Percentiles rank a stretch among this genome's conserved stretches.
phyloP scores from a whole-genome alignment of 2,329 filamentous ascomycete species.

The Aspergillus texensis region DNA sequence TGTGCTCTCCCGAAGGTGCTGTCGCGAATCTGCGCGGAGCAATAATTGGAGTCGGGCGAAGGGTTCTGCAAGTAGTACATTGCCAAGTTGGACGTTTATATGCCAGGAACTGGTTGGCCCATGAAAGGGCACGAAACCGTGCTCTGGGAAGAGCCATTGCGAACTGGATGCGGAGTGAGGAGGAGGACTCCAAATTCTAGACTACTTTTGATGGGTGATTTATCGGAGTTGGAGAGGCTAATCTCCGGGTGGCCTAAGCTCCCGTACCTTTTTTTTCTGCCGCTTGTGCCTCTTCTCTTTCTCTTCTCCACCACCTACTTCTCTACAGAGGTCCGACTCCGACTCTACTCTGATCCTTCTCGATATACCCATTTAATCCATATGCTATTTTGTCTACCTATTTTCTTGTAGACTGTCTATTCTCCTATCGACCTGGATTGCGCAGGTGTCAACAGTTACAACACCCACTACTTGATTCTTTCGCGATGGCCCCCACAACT shows the following conservation, averaged over 20 bases:
- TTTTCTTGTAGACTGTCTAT: neutral
- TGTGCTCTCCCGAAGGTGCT: constrained; percentile 25
- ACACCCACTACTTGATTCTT: neutral
- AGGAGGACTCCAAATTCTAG: constrained; percentile 9
- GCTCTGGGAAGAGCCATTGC: constrained; percentile 32
- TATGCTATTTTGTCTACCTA: neutral
- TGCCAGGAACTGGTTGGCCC: constrained; percentile 31
- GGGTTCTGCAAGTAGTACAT: constrained; percentile 32
- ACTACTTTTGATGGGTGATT: constrained; percentile 24
- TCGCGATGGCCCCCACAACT: constrained; percentile 33
- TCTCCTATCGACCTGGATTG: neutral
- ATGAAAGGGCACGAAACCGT: constrained; percentile 34
- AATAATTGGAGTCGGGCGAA: constrained; percentile 18
- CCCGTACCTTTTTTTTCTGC: constrained; percentile 28
- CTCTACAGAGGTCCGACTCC: neutral
- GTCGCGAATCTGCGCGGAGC: constrained; percentile 35
- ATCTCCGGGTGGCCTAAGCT: constrained; percentile 42
- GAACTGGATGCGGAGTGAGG: constrained; percentile 9
- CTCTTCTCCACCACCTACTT: neutral
- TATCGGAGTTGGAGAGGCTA: constrained; percentile 27
- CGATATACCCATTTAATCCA: neutral
- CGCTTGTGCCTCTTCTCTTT: constrained; percentile 7
- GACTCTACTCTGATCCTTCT: neutral
- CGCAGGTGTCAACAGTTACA: neutral
- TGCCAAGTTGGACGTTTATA: constrained; percentile 30